A percentile compares a stretch with the other conserved stretches of the same genome.
phyloP scores from a whole-genome alignment of 441 rosid species.

The Populus tomentosa region DNA sequence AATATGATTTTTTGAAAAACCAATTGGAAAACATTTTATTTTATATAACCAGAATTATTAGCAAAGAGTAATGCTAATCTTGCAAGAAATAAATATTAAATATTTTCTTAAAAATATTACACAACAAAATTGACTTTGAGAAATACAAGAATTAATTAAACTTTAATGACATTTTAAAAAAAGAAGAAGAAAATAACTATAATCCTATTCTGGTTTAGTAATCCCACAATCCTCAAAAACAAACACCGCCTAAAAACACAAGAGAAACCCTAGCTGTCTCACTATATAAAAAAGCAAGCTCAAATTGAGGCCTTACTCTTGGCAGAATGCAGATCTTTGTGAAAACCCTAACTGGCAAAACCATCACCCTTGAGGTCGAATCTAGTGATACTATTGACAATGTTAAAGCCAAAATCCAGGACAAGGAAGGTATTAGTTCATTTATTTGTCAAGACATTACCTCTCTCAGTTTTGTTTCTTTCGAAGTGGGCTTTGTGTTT shows the following conservation, averaged over 20 bases:
- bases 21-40: too few species aligned
- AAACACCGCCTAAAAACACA: not conserved
- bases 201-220: not conserved
- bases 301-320: not conserved
- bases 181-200: not conserved
- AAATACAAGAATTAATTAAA: too few species aligned
- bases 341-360: constrained; percentile 80
- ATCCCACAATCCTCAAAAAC: not conserved
- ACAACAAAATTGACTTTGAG: not conserved
- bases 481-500: too few species aligned
- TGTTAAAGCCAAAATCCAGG: too few species aligned
- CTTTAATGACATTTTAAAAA: too few species aligned
- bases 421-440: too few species aligned
- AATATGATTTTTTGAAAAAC: too few species aligned
- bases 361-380: constrained; percentile 27
- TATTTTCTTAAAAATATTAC: too few species aligned
- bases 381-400: too few species aligned
- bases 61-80: not conserved
- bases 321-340: constrained; percentile 73
- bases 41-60: not conserved
- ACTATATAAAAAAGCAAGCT: not conserved
- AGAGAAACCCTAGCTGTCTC: not conserved
- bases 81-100: not conserved
- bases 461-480: too few species aligned
- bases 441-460: too few species aligned